phyloP scores from a whole-genome alignment of 2,329 filamentous ascomycete species.

The Trichoderma sp. region DNA sequence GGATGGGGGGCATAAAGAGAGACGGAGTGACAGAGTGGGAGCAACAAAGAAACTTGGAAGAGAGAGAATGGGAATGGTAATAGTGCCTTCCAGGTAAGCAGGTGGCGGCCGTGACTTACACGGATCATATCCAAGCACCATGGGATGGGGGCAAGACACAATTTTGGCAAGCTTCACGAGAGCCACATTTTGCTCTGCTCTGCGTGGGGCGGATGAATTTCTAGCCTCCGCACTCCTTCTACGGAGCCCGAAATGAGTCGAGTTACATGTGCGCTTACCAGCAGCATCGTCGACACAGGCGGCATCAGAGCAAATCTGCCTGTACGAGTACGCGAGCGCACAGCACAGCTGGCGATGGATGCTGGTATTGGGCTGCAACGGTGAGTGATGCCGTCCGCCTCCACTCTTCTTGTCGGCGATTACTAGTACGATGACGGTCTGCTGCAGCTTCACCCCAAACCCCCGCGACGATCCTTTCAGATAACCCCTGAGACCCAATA shows the following conservation, averaged over 20 bases:
- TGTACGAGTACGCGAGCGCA: not conserved
- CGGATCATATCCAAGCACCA: not conserved
- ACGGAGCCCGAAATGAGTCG: conserved; percentile 2
- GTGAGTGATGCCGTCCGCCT: conserved; percentile 4
- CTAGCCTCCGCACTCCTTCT: conserved; percentile 1
- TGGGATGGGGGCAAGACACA: not conserved
- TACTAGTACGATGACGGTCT: conserved; percentile 12
- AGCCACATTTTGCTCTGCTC: not conserved
- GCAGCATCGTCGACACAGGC: not conserved
- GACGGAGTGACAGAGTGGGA: no score
- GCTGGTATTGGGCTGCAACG: conserved; percentile 10
- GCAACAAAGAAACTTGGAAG: not conserved
- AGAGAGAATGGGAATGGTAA: not conserved
- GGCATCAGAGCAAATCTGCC: not conserved
- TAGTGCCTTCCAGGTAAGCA: not conserved
- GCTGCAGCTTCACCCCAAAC: conserved; percentile 14
- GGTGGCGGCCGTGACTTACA: not conserved
- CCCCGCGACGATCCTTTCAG: conserved; percentile 19
- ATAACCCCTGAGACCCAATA: conserved; percentile 12
- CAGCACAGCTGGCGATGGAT: not conserved
- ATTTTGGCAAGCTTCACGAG: not conserved
- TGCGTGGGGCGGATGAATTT: conserved; percentile 11
- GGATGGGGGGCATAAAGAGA: not conserved
- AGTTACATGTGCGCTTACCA: conserved; percentile 5
- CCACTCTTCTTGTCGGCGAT: not conserved